Percentiles rank a stretch among this genome's conserved stretches.
These are phyloP conservation scores for Cystoisospora suis DNA, from an alignment of 169 alveolate species.

Conservation along the genomic window DNA sequence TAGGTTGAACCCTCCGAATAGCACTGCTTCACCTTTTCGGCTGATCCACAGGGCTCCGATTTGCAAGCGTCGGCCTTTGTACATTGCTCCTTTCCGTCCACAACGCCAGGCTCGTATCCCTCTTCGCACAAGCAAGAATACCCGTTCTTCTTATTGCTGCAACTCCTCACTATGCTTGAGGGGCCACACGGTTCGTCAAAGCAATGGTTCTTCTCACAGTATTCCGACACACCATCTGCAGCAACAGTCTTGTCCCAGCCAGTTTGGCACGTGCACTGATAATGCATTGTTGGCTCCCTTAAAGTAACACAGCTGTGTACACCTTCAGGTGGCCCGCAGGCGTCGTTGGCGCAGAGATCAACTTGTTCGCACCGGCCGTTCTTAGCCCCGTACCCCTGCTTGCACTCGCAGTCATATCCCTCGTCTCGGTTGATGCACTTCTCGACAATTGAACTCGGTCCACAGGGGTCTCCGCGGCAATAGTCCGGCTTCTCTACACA, in stretches of 20 bases:
- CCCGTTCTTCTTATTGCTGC: not conserved
- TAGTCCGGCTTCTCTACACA: not conserved
- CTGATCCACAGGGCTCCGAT: slow-evolving; percentile 14
- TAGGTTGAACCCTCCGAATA: not conserved
- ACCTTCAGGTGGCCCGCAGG: slow-evolving; percentile 45
- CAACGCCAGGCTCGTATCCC: not conserved
- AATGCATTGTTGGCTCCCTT: not conserved
- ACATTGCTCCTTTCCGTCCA: not conserved
- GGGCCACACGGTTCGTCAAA: slow-evolving; percentile 17
- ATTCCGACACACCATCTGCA: not conserved
- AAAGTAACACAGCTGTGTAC: slow-evolving; percentile 18
- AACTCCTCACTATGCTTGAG: not conserved
- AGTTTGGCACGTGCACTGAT: slow-evolving; percentile 1
- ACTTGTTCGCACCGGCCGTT: slow-evolving; percentile 11
- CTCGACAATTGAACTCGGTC: not conserved
- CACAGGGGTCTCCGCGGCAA: slow-evolving; percentile 18
- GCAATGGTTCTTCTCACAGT: slow-evolving; percentile 4
- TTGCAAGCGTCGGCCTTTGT: not conserved
- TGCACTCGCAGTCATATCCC: not conserved
- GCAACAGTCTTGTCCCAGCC: not conserved
- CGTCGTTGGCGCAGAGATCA: slow-evolving; percentile 17
- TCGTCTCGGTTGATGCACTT: slow-evolving; percentile 13
- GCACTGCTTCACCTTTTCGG: not conserved
- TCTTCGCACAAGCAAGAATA: slow-evolving; percentile 11
- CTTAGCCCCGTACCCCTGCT: slow-evolving; percentile 1